Base-by-base conservation (phyloP, 2,329 filamentous ascomycete genomes). In the Neurospora sp. region DNA sequence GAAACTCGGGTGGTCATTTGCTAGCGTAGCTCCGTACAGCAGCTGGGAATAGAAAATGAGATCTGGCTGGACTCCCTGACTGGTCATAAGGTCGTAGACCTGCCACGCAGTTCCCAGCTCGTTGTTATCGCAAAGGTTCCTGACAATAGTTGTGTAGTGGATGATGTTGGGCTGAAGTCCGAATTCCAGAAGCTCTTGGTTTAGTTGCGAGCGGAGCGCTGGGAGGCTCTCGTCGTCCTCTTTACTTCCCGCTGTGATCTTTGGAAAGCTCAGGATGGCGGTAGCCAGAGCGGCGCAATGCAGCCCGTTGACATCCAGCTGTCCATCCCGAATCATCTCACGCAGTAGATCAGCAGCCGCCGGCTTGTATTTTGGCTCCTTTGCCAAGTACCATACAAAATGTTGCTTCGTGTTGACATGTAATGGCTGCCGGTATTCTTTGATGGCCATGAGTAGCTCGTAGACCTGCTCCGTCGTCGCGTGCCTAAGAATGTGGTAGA, bases 1-100 rank as follows among this genome's bases (percentile, higher is more conserved):
- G 38, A 93, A 82, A 36, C 84, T 84, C 3, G 82, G 78, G 4
- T 84, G 81, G 71, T 92, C 84, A 33, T 83, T 79, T 23, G 82
- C 82, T 4, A 78, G 77, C 74, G 93, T 92, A 68, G 91, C 90
- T 39, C 90, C 90, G 71, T 90, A 86, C 58, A 97, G 84, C 40
- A 97, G 82, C 38, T 89, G 88, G 0, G 89, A 84, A 77, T 90
- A 92, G 0, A 92, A 90, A 73, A 88, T 85, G 0, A 80, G 80
- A 77, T 96, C 89, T 0, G 92, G 86, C 69, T 85, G 78, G 17
- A 92, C 81, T 3, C 86, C 85, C 73, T 87, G 84, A 15, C 84
- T 80, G 68, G 85, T 80, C 77, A 94, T 86, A 52, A 89, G 83
- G 33, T 89, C 83, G 74, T 90, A 88, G 67, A 95, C 85, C 52